A percentile compares a stretch with the other conserved stretches of the same genome.
These are phyloP conservation scores for Mycena epipterygia DNA, from an alignment of 768 basidiomycete species.

Conservation along the genomic window DNA sequence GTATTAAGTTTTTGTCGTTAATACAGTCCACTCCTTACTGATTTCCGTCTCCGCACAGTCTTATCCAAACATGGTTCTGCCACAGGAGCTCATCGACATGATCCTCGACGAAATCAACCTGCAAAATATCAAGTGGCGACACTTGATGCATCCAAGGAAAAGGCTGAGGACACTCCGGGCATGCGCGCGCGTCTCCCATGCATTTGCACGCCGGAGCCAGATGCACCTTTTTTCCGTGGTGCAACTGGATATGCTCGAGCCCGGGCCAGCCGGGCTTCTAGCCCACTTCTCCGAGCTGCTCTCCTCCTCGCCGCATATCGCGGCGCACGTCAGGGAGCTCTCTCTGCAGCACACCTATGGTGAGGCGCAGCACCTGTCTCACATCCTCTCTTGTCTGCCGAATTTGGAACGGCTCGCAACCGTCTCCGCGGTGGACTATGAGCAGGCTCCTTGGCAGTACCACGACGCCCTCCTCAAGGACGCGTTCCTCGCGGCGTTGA, in stretches of 20 bases:
- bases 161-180: not conserved
- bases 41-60: too few relatives aligned
- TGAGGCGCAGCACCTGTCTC: not conserved
- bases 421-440: not conserved
- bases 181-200: not conserved
- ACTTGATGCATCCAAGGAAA: not conserved
- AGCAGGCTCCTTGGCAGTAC: too few relatives aligned
- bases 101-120: not conserved
- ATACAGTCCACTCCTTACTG: too few relatives aligned
- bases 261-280: not conserved
- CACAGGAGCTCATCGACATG: conserved; percentile 2
- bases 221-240: not conserved
- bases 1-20: too few relatives aligned
- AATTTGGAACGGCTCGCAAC: not conserved
- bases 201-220: not conserved
- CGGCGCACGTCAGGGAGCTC: not conserved
- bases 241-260: not conserved
- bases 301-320: not conserved
- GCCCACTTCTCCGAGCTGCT: not conserved
- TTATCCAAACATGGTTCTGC: too few relatives aligned
- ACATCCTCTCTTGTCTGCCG: not conserved
- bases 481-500: too few relatives aligned
- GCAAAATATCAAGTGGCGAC: not conserved
- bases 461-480: too few relatives aligned
- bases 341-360: not conserved